These are phyloP conservation scores for Coniochaeta sp. DNA, from an alignment of 2,329 filamentous ascomycete species.

Conservation along the genomic window DNA sequence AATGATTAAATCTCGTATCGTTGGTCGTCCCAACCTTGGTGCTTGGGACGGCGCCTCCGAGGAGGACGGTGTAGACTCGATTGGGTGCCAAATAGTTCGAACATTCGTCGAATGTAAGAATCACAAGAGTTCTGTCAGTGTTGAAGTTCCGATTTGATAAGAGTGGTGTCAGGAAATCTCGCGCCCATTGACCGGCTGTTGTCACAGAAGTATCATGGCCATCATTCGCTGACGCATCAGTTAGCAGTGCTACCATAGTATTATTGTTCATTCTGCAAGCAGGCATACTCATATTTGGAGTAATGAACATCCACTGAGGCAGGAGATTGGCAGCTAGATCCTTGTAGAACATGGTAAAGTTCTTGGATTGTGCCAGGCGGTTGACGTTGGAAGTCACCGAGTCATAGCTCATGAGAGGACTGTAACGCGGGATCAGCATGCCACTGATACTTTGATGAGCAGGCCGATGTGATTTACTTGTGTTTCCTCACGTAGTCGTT, in stretches of 20 bases:
- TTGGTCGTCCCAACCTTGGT: conserved; percentile 15
- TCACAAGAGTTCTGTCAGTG: conserved; percentile 21
- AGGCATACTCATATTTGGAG: conserved; percentile 34
- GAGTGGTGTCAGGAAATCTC: conserved; percentile 17
- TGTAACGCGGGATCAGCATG: neutral
- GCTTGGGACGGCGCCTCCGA: conserved; percentile 15
- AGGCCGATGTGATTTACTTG: neutral
- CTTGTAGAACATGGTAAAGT: conserved; percentile 20
- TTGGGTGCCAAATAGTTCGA: conserved; percentile 17
- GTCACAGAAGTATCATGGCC: conserved; percentile 20
- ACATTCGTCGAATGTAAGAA: conserved; percentile 20
- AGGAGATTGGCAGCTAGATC: conserved; percentile 16
- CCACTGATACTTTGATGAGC: too few relatives aligned
- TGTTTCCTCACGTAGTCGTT: conserved; percentile 57
- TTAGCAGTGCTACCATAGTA: neutral
- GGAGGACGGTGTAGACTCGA: conserved; percentile 16
- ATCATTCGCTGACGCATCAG: conserved; percentile 12
- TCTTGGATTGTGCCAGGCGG: conserved; percentile 21
- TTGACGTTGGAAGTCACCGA: conserved; percentile 18
- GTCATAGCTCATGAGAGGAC: conserved; percentile 22
- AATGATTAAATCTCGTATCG: conserved; percentile 17
- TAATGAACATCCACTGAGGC: conserved; percentile 32
- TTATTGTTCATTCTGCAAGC: neutral
- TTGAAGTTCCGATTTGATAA: conserved; percentile 24
- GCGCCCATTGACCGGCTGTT: conserved; percentile 18